These are phyloP conservation scores for Emmonsiellopsis sp. DNA, from an alignment of 2,329 filamentous ascomycete genomes.

Conservation along the genomic window DNA sequence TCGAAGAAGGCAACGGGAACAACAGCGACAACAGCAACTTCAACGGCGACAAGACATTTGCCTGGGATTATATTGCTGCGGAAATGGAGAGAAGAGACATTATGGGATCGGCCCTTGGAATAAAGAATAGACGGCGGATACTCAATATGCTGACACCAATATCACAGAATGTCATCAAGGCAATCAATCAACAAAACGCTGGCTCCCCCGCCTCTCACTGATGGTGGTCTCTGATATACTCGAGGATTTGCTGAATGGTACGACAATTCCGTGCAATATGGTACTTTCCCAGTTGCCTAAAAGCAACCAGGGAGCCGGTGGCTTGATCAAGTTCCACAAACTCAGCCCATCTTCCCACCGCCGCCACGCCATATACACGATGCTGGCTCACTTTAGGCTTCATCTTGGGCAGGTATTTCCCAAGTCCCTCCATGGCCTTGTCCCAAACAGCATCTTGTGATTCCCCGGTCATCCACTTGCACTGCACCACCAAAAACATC, in stretches of 20 bases:
- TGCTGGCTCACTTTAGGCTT: background rate
- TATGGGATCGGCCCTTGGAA: background rate
- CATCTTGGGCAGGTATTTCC: background rate
- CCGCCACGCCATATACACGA: background rate
- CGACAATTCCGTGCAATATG: background rate
- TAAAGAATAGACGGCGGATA: background rate
- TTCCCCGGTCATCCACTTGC: background rate
- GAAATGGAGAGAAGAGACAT: background rate
- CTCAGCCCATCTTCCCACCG: background rate
- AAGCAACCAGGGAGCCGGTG: background rate
- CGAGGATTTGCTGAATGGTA: background rate
- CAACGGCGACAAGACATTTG: background rate
- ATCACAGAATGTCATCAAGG: background rate
- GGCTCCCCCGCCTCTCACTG: background rate
- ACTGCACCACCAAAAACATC: background rate
- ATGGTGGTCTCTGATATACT: background rate
- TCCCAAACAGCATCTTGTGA: background rate
- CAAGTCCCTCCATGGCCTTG: background rate
- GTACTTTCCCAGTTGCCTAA: background rate
- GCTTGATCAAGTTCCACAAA: background rate
- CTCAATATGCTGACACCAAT: background rate
- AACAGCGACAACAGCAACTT: background rate
- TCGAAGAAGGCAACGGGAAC: background rate
- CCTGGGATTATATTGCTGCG: background rate
- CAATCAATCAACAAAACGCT: background rate